phyloP scores from a whole-genome alignment of 2,329 filamentous ascomycete species.

The Alternaria metachromatica region DNA sequence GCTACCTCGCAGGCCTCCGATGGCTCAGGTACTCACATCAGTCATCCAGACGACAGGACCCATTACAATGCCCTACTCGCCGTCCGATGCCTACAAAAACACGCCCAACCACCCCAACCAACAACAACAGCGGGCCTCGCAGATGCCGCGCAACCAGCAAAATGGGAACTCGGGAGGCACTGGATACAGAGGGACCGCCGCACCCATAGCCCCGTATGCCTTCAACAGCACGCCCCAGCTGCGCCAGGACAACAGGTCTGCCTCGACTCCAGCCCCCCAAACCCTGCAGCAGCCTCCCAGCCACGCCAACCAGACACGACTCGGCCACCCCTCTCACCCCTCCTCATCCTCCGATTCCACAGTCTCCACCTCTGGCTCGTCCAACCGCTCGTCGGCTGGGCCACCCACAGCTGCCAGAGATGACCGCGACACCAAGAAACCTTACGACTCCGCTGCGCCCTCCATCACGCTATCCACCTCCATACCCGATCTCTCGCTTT shows the following conservation, averaged over 20 bases:
- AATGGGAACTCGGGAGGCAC: constrained; percentile 49
- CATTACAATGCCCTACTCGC: constrained; percentile 60
- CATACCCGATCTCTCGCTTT: constrained; percentile 63
- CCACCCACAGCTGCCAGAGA: constrained; percentile 55
- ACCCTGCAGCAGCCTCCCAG: constrained; percentile 38
- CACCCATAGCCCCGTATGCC: constrained; percentile 58
- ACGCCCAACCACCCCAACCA: constrained; percentile 46
- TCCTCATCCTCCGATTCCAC: constrained; percentile 53
- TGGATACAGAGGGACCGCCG: constrained; percentile 52
- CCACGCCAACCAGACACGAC: constrained; percentile 32
- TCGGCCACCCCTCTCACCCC: constrained; percentile 47
- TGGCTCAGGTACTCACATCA: constrained; percentile 57
- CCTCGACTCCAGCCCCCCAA: constrained; percentile 60
- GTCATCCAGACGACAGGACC: constrained; percentile 55
- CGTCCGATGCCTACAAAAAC: constrained; percentile 56
- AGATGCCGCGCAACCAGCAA: constrained; percentile 53
- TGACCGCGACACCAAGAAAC: constrained; percentile 54
- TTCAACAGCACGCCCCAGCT: constrained; percentile 62
- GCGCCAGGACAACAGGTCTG: constrained; percentile 62
- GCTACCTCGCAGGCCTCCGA: constrained; percentile 38
- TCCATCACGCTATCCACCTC: constrained; percentile 60
- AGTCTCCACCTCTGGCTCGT: constrained; percentile 58
- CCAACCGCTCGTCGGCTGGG: constrained; percentile 54
- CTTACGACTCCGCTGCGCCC: constrained; percentile 48
- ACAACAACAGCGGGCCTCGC: constrained; percentile 48